These are phyloP conservation scores for Aristolochia californica DNA, from an alignment of 164 flowering plant genomes.

Conservation along the genomic window DNA sequence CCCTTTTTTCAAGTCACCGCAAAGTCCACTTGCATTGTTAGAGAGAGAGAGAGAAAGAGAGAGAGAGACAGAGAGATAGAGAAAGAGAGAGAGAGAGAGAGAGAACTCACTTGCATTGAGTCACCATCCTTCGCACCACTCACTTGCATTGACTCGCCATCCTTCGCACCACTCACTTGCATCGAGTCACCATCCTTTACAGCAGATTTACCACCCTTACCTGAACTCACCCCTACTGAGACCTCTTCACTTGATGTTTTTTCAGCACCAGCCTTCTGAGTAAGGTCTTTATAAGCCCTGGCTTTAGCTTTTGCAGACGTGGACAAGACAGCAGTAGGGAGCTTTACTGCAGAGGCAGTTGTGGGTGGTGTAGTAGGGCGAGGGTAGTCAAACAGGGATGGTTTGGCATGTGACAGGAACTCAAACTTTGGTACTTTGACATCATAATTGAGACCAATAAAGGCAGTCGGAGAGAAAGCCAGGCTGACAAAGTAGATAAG, in stretches of 20 bases:
- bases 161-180: constrained; percentile 47
- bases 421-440: constrained; percentile 90
- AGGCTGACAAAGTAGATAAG: constrained; percentile 84
- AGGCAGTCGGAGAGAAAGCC: constrained; percentile 90
- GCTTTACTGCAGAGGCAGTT: constrained; percentile 74
- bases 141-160: too few relatives aligned
- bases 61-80: too few relatives aligned
- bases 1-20: too few relatives aligned
- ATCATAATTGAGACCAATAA: constrained; percentile 89
- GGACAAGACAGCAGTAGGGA: constrained; percentile 87
- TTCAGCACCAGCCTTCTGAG: constrained; percentile 63
- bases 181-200: constrained; percentile 85
- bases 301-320: constrained; percentile 94
- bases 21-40: too few relatives aligned
- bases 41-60: too few relatives aligned
- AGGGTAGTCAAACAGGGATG: constrained; percentile 93
- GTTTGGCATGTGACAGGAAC: constrained; percentile 88
- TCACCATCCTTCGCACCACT: too few relatives aligned
- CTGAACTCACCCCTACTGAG: constrained; percentile 34
- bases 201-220: constrained; percentile 44
- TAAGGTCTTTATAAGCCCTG: constrained; percentile 89
- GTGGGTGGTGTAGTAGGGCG: constrained; percentile 80
- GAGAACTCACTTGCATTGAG: too few relatives aligned
- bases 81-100: too few relatives aligned
- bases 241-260: constrained; percentile 39